These are phyloP conservation scores for Phytopythium mirpurense DNA, from an alignment of 352 stramenopile species.

Conservation along the genomic window DNA sequence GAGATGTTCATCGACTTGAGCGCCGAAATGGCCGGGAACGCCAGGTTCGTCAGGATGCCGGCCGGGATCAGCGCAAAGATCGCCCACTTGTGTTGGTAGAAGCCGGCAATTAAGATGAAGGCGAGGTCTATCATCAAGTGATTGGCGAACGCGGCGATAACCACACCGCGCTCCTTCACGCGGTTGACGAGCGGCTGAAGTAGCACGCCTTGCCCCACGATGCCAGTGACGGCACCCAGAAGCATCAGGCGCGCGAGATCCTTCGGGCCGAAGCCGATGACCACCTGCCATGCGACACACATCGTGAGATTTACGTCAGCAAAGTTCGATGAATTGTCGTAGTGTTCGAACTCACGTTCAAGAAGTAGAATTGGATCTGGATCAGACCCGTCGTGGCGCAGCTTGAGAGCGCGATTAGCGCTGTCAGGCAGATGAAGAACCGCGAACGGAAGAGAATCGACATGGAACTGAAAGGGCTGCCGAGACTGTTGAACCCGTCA, in stretches of 20 bases:
- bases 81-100: slow-evolving; percentile 52
- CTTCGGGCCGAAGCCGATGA: slow-evolving; percentile 61
- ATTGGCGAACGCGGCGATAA: slow-evolving; percentile 44
- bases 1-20: slow-evolving; percentile 37
- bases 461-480: slow-evolving; percentile 57
- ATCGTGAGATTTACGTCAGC: no score
- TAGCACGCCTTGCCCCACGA: slow-evolving; percentile 43
- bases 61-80: slow-evolving; percentile 41
- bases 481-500: slow-evolving; percentile 17
- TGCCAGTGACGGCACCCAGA: slow-evolving; percentile 21
- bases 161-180: slow-evolving; percentile 57
- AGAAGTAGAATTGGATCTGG: slow-evolving; percentile 65
- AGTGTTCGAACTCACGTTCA: slow-evolving; percentile 46
- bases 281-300: slow-evolving; percentile 23
- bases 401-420: slow-evolving; percentile 56
- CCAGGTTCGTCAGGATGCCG: slow-evolving; percentile 50
- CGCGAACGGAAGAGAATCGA: slow-evolving; percentile 55
- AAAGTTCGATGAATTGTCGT: no score
- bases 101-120: slow-evolving; percentile 14
- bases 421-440: slow-evolving; percentile 58
- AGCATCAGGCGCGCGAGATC: slow-evolving; percentile 59
- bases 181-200: slow-evolving; percentile 55
- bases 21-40: slow-evolving; percentile 48
- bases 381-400: slow-evolving; percentile 50
- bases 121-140: slow-evolving; percentile 22